These are phyloP conservation scores for Xylariaceae sp. DNA, from an alignment of 2,329 filamentous ascomycete species.

Conservation along the genomic window DNA sequence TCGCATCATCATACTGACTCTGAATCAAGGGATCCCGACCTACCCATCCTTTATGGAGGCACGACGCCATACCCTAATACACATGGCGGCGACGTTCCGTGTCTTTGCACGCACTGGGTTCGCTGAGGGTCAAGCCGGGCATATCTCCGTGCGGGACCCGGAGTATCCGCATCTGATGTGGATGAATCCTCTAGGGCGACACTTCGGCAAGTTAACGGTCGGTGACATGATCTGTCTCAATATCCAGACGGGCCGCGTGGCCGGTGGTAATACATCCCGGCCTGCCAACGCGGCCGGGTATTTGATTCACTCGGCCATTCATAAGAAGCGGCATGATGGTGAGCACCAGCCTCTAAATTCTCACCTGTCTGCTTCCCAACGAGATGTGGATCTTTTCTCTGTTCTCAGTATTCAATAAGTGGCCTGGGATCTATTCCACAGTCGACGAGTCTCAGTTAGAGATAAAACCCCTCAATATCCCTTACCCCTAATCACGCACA, in stretches of 20 bases:
- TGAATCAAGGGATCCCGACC: constrained; percentile 37
- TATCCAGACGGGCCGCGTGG: constrained; percentile 49
- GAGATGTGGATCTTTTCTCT: background rate
- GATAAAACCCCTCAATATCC: background rate
- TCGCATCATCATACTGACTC: background rate
- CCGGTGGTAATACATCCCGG: constrained; percentile 55
- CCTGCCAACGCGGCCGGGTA: constrained; percentile 65
- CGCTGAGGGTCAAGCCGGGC: constrained; percentile 62
- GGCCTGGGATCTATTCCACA: too few relatives aligned
- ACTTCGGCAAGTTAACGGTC: constrained; percentile 61
- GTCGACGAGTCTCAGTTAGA: too few relatives aligned
- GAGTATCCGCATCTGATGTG: constrained; percentile 40
- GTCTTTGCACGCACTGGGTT: constrained; percentile 61
- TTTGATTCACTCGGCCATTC: constrained; percentile 63
- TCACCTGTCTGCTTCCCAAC: background rate
- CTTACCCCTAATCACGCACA: background rate
- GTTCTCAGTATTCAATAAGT: background rate
- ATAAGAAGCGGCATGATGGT: constrained; percentile 50
- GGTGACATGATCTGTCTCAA: constrained; percentile 64
- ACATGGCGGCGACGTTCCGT: constrained; percentile 65
- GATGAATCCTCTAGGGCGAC: constrained; percentile 62
- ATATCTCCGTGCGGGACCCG: constrained; percentile 31
- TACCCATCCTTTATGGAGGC: constrained; percentile 40
- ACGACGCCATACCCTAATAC: constrained; percentile 58
- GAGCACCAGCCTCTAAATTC: background rate